Percentiles rank a stretch among this genome's conserved stretches.
phyloP scores from a whole-genome alignment of 371 early-diverging fungal genomes.

The Homolaphlyctis polyrhiza region DNA sequence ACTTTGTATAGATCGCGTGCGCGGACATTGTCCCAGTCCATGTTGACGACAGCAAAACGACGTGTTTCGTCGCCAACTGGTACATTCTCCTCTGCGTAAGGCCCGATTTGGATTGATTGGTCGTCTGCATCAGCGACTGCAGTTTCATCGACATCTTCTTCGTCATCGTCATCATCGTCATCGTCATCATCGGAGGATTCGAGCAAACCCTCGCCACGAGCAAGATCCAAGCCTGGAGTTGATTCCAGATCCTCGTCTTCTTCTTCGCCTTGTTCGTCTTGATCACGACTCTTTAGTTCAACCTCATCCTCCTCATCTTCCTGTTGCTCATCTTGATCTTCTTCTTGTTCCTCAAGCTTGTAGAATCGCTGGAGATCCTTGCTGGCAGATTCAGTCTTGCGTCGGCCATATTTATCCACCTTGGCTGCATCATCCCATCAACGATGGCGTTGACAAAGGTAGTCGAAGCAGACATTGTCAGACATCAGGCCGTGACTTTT shows the following conservation, averaged over 20 bases:
- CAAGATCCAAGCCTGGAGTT: constrained; percentile 47
- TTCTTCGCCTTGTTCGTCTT: constrained; percentile 24
- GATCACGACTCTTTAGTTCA: constrained; percentile 32
- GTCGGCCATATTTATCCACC: constrained; percentile 88
- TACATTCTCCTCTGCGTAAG: constrained; percentile 41
- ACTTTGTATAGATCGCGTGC: constrained; percentile 84
- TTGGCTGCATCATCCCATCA: constrained; percentile 54
- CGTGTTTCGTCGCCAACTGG: constrained; percentile 80
- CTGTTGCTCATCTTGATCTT: constrained; percentile 12
- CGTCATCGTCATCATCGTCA: constrained; percentile 15
- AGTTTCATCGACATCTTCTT: constrained; percentile 2
- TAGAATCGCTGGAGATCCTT: constrained; percentile 39
- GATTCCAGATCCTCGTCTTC: constrained; percentile 11
- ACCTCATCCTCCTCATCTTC: constrained; percentile 30
- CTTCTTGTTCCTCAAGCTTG: constrained; percentile 46
- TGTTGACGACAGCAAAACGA: constrained; percentile 88
- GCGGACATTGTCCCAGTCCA: constrained; percentile 93
- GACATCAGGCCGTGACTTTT: no score
- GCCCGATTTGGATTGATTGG: constrained; percentile 24
- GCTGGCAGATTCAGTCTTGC: constrained; percentile 11
- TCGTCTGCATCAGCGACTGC: constrained; percentile 29
- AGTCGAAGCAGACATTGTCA: no score
- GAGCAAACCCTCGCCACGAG: constrained; percentile 77
- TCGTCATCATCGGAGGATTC: constrained; percentile 62
- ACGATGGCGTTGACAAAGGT: no score